Base-by-base conservation (phyloP, 495 filamentous ascomycete species). In the Corynascus novoguineensis region DNA sequence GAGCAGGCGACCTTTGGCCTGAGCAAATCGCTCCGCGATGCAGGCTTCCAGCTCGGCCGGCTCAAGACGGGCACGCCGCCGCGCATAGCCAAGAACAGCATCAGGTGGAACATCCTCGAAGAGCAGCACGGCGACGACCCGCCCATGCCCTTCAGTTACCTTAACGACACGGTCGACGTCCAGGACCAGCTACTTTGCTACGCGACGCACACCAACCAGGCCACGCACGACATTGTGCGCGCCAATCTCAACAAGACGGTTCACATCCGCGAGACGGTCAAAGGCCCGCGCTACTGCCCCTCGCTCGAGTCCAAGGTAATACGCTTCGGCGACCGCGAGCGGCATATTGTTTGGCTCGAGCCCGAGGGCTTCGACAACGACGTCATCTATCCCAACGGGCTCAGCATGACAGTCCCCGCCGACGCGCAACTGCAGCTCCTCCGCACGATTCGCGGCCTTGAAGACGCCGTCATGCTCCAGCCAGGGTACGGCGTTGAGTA, bases 401-500 rank as follows among this genome's bases (percentile, higher is more conserved):
- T 98, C 28, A 95, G 89, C 19, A 97, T 97, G 90, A 97, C 93
- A 0, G 82, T 98, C 9, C 93, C 93, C 0, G 88, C 82, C 19
- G 86, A 88, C 27, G 89, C 85, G 3, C 93, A 98, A 69, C 85
- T 87, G 58, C 81, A 83, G 38, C 83, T 96, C 70, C 78, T 98
- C 11, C 87, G 83, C 51, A 95, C 89, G 0, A 86, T 98, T 53
- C 79, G 71, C 17, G 93, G 93, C 12, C 82, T 98, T 24, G 92
- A 96, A 68, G 84, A 96, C 60, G 90, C 89, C 3, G 83, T 73
- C 42, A 97, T 98, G 95, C 85, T 96, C 5, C 95, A 97, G 65
- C 86, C 93, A 2, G 93, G 93, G 47, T 98, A 98, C 68, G 93
- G 93, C 44, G 93, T 98, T 7, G 93, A 98, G 72, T 98, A 98